Evolutionary conservation across 306 rosid species (phyloP).

Genomic region (Medicago arabica): DNA sequence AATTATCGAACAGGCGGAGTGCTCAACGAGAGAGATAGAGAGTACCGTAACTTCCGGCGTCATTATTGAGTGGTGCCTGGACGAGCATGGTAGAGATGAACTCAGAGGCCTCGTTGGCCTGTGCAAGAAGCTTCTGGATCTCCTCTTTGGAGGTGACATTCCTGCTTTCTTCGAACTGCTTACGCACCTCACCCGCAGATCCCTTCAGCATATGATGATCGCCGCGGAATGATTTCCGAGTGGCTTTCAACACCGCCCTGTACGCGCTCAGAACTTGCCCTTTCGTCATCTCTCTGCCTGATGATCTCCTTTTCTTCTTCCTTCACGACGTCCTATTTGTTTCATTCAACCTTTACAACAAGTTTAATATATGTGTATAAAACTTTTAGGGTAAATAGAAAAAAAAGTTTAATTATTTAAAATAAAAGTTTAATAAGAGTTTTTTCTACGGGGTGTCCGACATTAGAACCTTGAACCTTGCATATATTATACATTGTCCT

Average conservation of each 20-base stretch:
- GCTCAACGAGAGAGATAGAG: slow-evolving; percentile 42
- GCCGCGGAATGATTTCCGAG: slow-evolving; percentile 77
- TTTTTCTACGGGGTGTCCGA: too few relatives aligned
- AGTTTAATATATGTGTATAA: too few relatives aligned
- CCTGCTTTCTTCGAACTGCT: slow-evolving; percentile 76
- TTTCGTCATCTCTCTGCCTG: slow-evolving; percentile 52
- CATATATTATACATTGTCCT: too few relatives aligned
- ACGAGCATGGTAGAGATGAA: slow-evolving; percentile 85
- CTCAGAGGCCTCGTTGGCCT: slow-evolving; percentile 81
- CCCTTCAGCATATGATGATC: slow-evolving; percentile 69
- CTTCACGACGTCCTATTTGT: slow-evolving; percentile 12
- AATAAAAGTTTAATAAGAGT: too few relatives aligned
- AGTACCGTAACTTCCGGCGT: slow-evolving; percentile 71
- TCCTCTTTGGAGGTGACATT: slow-evolving; percentile 63
- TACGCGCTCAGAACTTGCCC: slow-evolving; percentile 74
- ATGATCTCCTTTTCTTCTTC: neutral
- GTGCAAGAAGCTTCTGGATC: slow-evolving; percentile 75
- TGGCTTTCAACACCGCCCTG: slow-evolving; percentile 76
- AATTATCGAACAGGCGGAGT: slow-evolving; percentile 48
- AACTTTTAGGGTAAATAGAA: too few relatives aligned
- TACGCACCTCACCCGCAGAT: slow-evolving; percentile 76
- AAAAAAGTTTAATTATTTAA: too few relatives aligned
- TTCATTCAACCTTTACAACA: too few relatives aligned
- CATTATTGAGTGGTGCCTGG: slow-evolving; percentile 79
- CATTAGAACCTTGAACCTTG: too few relatives aligned